Evolutionary conservation across 345 rosid genomes (phyloP), one percentile per base, ranked within the genome.

Genomic region (Combretum micranthum): DNA sequence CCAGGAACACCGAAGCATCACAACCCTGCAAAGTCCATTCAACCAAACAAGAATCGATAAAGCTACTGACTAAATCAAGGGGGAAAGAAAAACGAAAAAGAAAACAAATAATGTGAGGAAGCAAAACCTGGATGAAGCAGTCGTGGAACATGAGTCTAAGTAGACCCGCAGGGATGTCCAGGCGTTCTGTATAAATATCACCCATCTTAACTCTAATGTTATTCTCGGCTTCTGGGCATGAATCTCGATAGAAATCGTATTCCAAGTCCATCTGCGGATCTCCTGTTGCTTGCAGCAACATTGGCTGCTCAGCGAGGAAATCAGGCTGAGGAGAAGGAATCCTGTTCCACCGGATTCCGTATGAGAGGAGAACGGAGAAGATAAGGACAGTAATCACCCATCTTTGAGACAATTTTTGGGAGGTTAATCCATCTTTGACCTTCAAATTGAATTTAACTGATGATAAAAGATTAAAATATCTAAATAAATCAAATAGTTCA

Each of bases 1-100:
- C 68, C 60, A 79, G 57, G 42, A 79, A 62, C 4, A 79, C 49
- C 1, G 83, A 75, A 67, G 80, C 80, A 59, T 79, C 76, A 42
- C 80, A 79, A 14, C 83, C 83, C 80, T 79, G 65, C n/a, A n/a
- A n/a, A n/a, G n/a, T n/a, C n/a, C n/a, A 37, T 44, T 21, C 17
- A 50, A 66, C 53, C 18, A 52, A 57, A 55, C 20, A 18, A 20
- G 52, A 22, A 2, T 14, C 14, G 8, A 7, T 43, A 46, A 52
- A 52, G 15, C 58, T 44, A 10, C 13, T 44, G 16, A 22, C 13
- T 13, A 43, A 43, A 26, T n/a, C n/a, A 46, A n/a, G 47, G 46
- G 21, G 42, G 13, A 26, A 25, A 39, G 10, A 26, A 45, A 60
- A 9, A 20, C 21, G 13, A 7, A 11, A 23, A 43, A 21, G 26